Evolutionary conservation across 257 asterid species (phyloP).

Genomic region (Eucommia ulmoides): DNA sequence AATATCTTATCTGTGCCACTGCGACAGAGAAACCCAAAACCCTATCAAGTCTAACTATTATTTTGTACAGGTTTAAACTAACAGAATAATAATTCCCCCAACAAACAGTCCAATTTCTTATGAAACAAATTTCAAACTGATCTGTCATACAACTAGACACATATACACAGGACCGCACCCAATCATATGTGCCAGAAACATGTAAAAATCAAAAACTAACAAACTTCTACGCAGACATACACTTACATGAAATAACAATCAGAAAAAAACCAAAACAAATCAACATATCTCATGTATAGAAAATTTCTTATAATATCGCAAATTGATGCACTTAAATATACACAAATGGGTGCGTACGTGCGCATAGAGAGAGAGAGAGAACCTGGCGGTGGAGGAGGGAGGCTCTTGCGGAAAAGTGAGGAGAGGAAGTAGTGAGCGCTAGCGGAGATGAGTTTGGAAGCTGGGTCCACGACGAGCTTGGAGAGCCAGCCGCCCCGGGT

Average conservation of each 20-base stretch:
- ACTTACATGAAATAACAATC: neutral
- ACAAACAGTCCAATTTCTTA: no score
- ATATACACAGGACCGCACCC: no score
- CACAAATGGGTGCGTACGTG: neutral
- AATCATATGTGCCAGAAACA: no score
- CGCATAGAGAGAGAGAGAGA: neutral
- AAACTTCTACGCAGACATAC: neutral
- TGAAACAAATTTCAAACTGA: no score
- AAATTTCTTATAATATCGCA: no score
- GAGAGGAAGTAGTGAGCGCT: constrained; percentile 62
- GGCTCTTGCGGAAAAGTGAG: constrained; percentile 46
- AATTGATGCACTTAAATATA: neutral
- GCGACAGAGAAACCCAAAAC: no score
- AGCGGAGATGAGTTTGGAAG: constrained; percentile 47
- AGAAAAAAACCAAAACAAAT: neutral
- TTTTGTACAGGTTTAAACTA: no score
- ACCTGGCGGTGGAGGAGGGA: constrained; percentile 45
- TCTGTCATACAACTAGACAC: no score
- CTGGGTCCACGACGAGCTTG: constrained; percentile 80
- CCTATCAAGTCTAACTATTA: no score
- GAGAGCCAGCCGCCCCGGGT: constrained; percentile 40
- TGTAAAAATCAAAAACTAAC: no score
- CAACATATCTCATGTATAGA: neutral
- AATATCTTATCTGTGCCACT: no score
- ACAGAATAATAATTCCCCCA: no score